phyloP scores from a whole-genome alignment of 2,329 filamentous ascomycete species.

The Stagonosporopsis rhizophila region DNA sequence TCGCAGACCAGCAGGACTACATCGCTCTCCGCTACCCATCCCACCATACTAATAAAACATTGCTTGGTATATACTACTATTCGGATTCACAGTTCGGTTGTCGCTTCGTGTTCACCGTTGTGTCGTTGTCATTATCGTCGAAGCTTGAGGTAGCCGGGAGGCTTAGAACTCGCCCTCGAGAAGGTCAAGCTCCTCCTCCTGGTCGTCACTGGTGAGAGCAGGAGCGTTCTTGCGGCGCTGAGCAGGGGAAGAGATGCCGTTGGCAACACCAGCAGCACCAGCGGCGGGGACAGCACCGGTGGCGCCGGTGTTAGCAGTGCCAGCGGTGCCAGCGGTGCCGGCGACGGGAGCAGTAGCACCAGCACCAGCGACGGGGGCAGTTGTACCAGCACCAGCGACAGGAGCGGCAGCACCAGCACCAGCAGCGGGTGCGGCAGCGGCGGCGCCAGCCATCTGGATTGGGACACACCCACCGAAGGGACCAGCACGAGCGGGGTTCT shows the following conservation, averaged over 20 bases:
- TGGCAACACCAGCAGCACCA: conserved; percentile 18
- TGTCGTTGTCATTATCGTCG: conserved; percentile 1
- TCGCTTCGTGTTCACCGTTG: background rate
- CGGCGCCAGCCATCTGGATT: conserved; percentile 56
- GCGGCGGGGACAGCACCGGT: conserved; percentile 6
- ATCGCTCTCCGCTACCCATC: conserved; percentile 4
- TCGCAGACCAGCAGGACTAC: conserved; percentile 15
- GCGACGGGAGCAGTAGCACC: background rate
- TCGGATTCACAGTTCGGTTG: conserved; percentile 2
- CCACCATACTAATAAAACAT: background rate
- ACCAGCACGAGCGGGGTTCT: conserved; percentile 66
- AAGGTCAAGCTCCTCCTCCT: conserved; percentile 46
- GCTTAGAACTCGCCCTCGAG: conserved; percentile 26
- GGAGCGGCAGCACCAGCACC: conserved; percentile 13
- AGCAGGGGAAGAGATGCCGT: conserved; percentile 15
- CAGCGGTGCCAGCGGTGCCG: conserved; percentile 4
- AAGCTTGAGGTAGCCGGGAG: conserved; percentile 7
- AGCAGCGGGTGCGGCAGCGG: conserved; percentile 21
- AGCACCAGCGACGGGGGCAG: conserved; percentile 15
- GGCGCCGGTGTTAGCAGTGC: conserved; percentile 2
- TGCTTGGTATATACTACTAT: conserved; percentile 4
- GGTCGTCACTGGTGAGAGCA: conserved; percentile 42
- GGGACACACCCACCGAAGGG: conserved; percentile 69
- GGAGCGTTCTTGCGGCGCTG: conserved; percentile 21
- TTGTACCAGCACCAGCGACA: conserved; percentile 6